A percentile compares a stretch with the other conserved stretches of the same genome.
These are phyloP conservation scores for Camellia oleifera DNA, from an alignment of 179 eudicot species.

Conservation along the genomic window DNA sequence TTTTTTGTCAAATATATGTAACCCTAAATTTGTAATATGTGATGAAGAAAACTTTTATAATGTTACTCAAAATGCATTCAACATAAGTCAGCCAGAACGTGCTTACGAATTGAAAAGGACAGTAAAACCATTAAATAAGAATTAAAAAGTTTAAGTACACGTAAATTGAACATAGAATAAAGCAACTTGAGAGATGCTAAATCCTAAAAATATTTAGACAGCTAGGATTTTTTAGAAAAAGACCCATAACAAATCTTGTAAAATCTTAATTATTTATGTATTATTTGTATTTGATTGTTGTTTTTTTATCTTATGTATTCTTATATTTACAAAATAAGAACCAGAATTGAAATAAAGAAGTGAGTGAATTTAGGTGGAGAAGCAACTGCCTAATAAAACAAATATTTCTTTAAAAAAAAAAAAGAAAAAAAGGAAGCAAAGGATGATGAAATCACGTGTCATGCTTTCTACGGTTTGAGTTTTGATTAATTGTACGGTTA, in stretches of 20 bases:
- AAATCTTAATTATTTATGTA: no score
- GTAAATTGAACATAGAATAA: no score
- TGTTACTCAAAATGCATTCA: not conserved
- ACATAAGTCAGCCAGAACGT: not conserved
- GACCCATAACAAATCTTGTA: no score
- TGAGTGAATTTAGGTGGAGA: not conserved
- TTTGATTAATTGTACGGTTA: not conserved
- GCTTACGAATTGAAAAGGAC: not conserved
- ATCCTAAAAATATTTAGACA: no score
- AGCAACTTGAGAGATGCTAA: no score
- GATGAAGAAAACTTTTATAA: not conserved
- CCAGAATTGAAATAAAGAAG: not conserved
- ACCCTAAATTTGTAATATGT: no score
- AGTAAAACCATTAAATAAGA: not conserved
- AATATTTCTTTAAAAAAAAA: not conserved
- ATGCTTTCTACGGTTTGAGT: not conserved
- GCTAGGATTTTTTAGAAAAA: no score
- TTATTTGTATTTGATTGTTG: no score
- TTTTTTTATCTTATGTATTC: no score
- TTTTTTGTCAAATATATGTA: no score
- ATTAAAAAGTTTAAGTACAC: not conserved
- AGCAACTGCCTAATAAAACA: not conserved
- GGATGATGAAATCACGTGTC: constrained; percentile 6
- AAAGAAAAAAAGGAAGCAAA: not conserved
- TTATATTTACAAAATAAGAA: no score